Evolutionary conservation across 495 filamentous ascomycete genomes (phyloP).

Genomic region (Lasiosphaeriaceae sp.): DNA sequence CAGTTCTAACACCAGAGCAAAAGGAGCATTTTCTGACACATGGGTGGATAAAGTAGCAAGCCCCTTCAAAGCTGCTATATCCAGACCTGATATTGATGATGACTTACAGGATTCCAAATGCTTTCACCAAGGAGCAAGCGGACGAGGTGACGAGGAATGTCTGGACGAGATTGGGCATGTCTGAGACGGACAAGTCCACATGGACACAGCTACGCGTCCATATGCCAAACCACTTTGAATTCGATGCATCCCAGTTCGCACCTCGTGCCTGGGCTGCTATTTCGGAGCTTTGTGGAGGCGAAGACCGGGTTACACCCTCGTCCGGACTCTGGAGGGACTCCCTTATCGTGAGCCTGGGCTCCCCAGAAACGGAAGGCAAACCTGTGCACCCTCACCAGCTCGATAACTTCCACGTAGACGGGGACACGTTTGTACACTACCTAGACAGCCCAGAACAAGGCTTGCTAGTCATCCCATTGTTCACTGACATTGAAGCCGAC

Average conservation of each 20-base stretch:
- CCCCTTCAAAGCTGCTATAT: not conserved
- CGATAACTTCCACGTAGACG: constrained; percentile 69
- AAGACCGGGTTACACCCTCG: constrained; percentile 49
- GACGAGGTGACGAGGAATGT: constrained; percentile 52
- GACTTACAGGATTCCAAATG: constrained; percentile 21
- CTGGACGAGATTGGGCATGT: constrained; percentile 68
- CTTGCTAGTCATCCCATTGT: constrained; percentile 65
- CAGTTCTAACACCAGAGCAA: constrained; percentile 54
- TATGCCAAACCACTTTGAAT: constrained; percentile 58
- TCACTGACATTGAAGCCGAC: constrained; percentile 57
- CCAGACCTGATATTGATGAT: not conserved
- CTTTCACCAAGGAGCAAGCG: constrained; percentile 60
- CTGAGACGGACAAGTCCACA: constrained; percentile 61
- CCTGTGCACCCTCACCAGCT: constrained; percentile 47
- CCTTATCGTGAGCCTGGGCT: constrained; percentile 71
- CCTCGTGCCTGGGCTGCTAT: constrained; percentile 68
- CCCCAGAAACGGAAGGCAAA: constrained; percentile 48
- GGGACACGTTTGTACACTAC: constrained; percentile 74
- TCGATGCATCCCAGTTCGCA: constrained; percentile 55
- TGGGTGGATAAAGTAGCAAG: constrained; percentile 55
- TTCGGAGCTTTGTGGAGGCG: constrained; percentile 65
- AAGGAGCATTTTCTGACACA: constrained; percentile 63
- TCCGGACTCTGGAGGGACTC: constrained; percentile 61
- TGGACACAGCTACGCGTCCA: constrained; percentile 60
- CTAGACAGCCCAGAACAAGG: constrained; percentile 71